These are phyloP conservation scores for Lipomyces oligophaga DNA, from an alignment of 805 yeast species.

Conservation along the genomic window DNA sequence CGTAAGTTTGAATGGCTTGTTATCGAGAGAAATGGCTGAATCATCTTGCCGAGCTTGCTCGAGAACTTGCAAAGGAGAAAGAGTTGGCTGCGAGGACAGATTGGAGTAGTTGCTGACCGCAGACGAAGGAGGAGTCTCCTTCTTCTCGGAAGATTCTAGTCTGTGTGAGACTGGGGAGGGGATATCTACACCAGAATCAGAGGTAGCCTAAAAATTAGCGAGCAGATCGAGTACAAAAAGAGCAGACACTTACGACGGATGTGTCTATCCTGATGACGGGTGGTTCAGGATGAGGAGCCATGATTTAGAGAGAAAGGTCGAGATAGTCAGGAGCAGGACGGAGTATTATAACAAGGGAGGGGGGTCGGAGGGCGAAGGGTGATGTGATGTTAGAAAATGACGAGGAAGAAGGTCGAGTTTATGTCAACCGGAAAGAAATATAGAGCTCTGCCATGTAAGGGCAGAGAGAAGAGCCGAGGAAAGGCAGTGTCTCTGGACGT, in stretches of 20 bases:
- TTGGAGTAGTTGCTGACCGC: conserved; percentile 7
- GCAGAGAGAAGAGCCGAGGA: too few relatives aligned
- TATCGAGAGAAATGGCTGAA: conserved; percentile 7
- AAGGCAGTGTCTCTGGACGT: too few relatives aligned
- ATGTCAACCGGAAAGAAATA: too few relatives aligned
- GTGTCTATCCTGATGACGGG: conserved; percentile 26
- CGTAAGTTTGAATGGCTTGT: conserved; percentile 25
- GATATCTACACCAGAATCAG: conserved; percentile 3
- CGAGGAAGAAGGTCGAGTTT: too few relatives aligned
- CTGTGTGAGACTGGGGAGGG: conserved; percentile 3
- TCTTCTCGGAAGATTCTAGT: neutral
- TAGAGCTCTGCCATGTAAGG: too few relatives aligned
- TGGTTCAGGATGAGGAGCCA: conserved; percentile 15
- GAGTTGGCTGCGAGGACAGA: conserved; percentile 16
- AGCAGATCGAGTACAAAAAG: neutral
- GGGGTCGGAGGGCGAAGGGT: too few relatives aligned
- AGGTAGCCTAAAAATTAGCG: neutral
- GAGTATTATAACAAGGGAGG: too few relatives aligned
- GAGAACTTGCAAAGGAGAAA: conserved; percentile 19
- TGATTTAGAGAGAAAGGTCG: too few relatives aligned
- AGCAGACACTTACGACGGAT: conserved; percentile 5
- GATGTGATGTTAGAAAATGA: too few relatives aligned
- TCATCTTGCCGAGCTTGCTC: conserved; percentile 16
- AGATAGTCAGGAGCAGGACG: too few relatives aligned
- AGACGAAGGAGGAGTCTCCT: neutral